Evolutionary conservation across 148 eudicot species (phyloP).

Genomic region (Cornus suecica): DNA sequence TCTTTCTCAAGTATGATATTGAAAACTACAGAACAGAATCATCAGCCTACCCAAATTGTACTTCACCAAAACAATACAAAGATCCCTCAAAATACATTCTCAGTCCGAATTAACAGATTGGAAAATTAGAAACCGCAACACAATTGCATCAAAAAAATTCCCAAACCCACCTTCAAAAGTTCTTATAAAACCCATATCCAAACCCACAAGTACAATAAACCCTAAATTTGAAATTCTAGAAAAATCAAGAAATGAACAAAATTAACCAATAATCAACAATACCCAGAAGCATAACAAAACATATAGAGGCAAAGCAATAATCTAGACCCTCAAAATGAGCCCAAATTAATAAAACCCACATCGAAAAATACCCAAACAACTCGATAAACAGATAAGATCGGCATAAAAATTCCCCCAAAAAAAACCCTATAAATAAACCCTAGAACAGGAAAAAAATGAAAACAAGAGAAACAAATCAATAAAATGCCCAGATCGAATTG

Average conservation of each 20-base stretch:
- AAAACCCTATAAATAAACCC: conserved; percentile 12
- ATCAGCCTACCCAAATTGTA: neutral
- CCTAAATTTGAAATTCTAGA: conserved; percentile 22
- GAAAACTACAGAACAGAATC: neutral
- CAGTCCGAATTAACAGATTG: neutral
- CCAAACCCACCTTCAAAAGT: conserved; percentile 2
- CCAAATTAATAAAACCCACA: neutral
- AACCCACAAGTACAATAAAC: conserved; percentile 26
- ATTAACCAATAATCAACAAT: neutral
- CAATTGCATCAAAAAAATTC: neutral
- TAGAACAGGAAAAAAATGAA: conserved; percentile 1
- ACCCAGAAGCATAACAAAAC: neutral
- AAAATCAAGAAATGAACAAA: conserved; percentile 1
- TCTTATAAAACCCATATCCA: neutral
- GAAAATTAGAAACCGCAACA: neutral
- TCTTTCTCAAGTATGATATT: neutral
- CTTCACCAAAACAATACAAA: conserved; percentile 6
- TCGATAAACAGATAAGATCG: neutral
- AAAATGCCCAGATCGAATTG: conserved; percentile 35
- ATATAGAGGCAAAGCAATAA: neutral
- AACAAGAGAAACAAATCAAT: neutral
- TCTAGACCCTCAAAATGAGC: neutral
- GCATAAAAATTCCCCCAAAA: neutral
- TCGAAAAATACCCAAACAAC: conserved; percentile 1
- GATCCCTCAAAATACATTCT: neutral